These are phyloP conservation scores for Emergomyces orientalis DNA, from an alignment of 2,329 filamentous ascomycete species.

Conservation along the genomic window DNA sequence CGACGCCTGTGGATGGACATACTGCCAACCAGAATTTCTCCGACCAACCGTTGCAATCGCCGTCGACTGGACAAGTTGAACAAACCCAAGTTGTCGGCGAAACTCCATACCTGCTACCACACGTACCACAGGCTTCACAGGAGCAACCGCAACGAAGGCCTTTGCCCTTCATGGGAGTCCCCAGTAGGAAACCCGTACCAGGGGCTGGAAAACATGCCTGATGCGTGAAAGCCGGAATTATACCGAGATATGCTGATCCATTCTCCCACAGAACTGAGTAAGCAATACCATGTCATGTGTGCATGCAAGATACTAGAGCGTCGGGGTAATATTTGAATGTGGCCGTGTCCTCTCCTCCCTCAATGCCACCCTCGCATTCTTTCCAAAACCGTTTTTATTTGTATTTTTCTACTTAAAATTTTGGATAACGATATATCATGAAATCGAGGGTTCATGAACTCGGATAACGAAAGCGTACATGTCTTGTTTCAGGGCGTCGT, in stretches of 20 bases:
- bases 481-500: neutral
- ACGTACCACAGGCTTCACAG: constrained; percentile 15
- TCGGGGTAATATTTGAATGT: neutral
- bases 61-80: neutral
- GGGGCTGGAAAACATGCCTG: constrained; percentile 7
- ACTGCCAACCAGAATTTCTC: neutral
- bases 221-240: neutral
- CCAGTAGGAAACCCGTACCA: constrained; percentile 31
- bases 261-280: neutral
- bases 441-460: neutral
- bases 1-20: constrained; percentile 1
- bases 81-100: constrained; percentile 5
- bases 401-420: neutral
- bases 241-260: too few relatives aligned
- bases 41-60: neutral
- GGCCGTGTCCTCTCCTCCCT: too few relatives aligned
- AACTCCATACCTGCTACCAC: constrained; percentile 15
- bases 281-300: neutral
- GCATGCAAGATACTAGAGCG: neutral
- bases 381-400: neutral
- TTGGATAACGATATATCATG: neutral
- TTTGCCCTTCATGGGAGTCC: constrained; percentile 28
- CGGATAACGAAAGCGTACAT: neutral
- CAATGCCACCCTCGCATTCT: too few relatives aligned
- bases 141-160: constrained; percentile 26